phyloP scores from a whole-genome alignment of 202 grass and related monocot species.

The Cymbopogon flexuosus region DNA sequence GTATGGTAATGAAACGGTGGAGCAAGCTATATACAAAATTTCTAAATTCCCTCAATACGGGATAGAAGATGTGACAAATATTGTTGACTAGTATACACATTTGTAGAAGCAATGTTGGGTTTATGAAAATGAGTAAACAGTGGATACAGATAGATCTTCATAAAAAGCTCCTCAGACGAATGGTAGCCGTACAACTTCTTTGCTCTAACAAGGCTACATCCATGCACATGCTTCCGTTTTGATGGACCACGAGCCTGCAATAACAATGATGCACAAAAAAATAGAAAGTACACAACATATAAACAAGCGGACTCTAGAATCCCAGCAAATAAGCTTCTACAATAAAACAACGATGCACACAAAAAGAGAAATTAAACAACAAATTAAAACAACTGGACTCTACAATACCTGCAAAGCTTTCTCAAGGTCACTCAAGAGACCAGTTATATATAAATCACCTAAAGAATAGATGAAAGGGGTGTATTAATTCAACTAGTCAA shows the following conservation, averaged over 20 bases:
- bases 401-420: constrained; percentile 78
- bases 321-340: constrained; percentile 71
- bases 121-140: constrained; percentile 23
- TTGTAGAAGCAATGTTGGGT: neutral
- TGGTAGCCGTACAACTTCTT: constrained; percentile 90
- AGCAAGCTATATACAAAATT: constrained; percentile 10
- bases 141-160: constrained; percentile 99
- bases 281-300: neutral
- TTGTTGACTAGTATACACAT: neutral
- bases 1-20: neutral
- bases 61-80: neutral
- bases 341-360: constrained; percentile 25
- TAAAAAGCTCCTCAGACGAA: constrained; percentile 66
- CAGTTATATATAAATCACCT: constrained; percentile 65
- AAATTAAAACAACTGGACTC: constrained; percentile 22
- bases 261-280: constrained; percentile 27
- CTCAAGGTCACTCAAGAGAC: constrained; percentile 77
- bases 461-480: constrained; percentile 32
- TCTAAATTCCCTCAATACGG: neutral
- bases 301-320: constrained; percentile 35
- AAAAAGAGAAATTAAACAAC: constrained; percentile 4
- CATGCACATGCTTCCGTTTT: constrained; percentile 82
- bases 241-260: constrained; percentile 51
- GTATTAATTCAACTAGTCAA: constrained; percentile 22
- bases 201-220: constrained; percentile 85